Conservation (phyloP, 192 early-diverging fungal genomes). For the Phlyctochytrium planicorne region DNA sequence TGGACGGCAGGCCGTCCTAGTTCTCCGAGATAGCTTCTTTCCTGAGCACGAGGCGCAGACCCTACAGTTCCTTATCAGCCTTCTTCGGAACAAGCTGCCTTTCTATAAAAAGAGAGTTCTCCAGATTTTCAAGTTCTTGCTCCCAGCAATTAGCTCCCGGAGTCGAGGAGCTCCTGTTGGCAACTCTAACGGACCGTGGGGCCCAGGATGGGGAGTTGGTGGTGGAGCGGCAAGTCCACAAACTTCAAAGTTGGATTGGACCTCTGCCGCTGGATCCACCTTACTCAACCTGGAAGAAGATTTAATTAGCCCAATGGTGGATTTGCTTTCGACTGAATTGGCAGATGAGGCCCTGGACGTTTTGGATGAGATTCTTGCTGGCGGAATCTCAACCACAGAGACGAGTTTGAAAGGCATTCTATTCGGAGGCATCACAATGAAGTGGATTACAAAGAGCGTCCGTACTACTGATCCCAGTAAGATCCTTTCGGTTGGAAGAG, state of each 20-base stretch:
- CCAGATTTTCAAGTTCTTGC: conserved; percentile 61
- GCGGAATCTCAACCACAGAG: conserved; percentile 18
- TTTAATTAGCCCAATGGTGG: conserved; percentile 67
- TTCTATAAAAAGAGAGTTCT: conserved; percentile 66
- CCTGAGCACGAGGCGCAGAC: conserved; percentile 54
- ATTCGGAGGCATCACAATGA: conserved; percentile 40
- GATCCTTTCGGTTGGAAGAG: conserved; percentile 19
- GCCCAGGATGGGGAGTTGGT: neutral
- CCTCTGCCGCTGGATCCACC: conserved; percentile 12
- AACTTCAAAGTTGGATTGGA: conserved; percentile 5
- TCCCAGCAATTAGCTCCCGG: conserved; percentile 54
- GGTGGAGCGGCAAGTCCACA: conserved; percentile 1
- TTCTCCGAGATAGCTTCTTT: conserved; percentile 65
- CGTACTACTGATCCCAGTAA: conserved; percentile 15
- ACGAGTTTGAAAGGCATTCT: conserved; percentile 34
- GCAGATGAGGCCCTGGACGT: conserved; percentile 70
- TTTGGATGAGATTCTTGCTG: conserved; percentile 57
- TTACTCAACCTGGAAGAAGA: conserved; percentile 58
- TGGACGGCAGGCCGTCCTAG: conserved; percentile 59
- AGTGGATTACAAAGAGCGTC: conserved; percentile 1
- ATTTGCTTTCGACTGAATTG: conserved; percentile 61
- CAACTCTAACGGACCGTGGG: conserved; percentile 6
- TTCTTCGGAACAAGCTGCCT: conserved; percentile 61
- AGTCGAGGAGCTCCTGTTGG: conserved; percentile 8
- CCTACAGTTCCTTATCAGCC: conserved; percentile 59